Percentiles rank a stretch among this genome's conserved stretches.
These are phyloP conservation scores for Aspergillus aculeatinus DNA, from an alignment of 2,329 filamentous ascomycete genomes.

Conservation along the genomic window DNA sequence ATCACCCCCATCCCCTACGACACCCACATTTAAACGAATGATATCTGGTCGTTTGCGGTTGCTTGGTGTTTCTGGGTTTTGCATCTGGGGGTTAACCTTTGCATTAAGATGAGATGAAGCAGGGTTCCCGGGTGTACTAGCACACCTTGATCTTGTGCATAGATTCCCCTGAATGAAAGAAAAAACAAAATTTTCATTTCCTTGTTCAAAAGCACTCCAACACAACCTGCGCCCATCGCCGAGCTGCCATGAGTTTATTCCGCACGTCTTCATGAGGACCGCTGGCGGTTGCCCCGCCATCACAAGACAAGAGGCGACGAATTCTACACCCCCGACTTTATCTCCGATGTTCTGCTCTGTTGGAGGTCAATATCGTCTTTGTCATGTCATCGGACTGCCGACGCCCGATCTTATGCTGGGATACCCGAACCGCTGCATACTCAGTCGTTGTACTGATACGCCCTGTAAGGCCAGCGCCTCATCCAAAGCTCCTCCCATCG, in stretches of 20 bases:
- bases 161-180: slow-evolving; percentile 47
- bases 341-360: no score
- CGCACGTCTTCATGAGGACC: not conserved
- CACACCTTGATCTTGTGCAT: slow-evolving; percentile 42
- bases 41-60: slow-evolving; percentile 31
- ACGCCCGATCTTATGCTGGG: no score
- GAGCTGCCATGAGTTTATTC: not conserved
- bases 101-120: slow-evolving; percentile 41
- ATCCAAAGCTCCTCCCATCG: not conserved
- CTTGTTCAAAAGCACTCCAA: slow-evolving; percentile 8
- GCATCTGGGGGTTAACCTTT: slow-evolving; percentile 34
- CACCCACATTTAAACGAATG: slow-evolving; percentile 81
- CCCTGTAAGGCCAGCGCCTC: not conserved
- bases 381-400: no score
- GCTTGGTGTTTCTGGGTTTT: slow-evolving; percentile 41
- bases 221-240: not conserved
- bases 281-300: not conserved
- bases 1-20: slow-evolving; percentile 92
- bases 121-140: slow-evolving; percentile 40
- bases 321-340: no score
- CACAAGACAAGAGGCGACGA: not conserved
- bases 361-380: no score
- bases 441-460: not conserved
- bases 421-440: not conserved
- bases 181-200: slow-evolving; percentile 38